A percentile compares a stretch with the other conserved stretches of the same genome.
Conservation (phyloP, 352 stramenopile species). For the Thraustochytrium striatum region DNA sequence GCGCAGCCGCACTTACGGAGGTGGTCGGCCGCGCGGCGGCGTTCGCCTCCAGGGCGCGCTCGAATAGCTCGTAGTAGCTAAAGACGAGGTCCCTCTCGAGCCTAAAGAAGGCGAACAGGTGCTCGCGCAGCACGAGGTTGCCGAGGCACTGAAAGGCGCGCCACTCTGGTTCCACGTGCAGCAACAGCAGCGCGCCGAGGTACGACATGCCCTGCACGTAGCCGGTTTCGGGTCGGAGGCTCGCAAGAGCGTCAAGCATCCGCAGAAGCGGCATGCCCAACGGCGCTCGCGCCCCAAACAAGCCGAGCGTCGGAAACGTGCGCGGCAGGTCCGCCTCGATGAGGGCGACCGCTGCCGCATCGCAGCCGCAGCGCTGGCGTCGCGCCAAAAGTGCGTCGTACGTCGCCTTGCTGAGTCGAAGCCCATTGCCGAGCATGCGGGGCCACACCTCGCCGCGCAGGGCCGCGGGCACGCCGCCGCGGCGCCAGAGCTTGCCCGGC, state of each 20-base stretch:
- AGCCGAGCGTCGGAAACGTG: conserved; percentile 71
- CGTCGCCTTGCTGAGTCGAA: conserved; percentile 77
- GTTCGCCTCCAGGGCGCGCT: conserved; percentile 63
- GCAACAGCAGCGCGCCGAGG: conserved; percentile 70
- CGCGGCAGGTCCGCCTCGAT: conserved; percentile 77
- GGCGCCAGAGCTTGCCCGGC: too few relatives aligned
- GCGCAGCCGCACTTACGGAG: conserved; percentile 63
- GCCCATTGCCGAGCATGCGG: conserved; percentile 71
- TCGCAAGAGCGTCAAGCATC: conserved; percentile 75
- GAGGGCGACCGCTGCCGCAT: conserved; percentile 59
- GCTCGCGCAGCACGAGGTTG: conserved; percentile 77
- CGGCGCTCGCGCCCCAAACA: conserved; percentile 66
- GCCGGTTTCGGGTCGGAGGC: conserved; percentile 73
- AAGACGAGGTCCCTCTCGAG: conserved; percentile 68
- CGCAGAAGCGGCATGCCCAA: conserved; percentile 43
- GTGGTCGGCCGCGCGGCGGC: conserved; percentile 60
- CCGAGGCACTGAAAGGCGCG: conserved; percentile 74
- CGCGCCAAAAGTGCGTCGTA: conserved; percentile 62
- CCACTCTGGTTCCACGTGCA: conserved; percentile 52
- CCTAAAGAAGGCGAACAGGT: conserved; percentile 78
- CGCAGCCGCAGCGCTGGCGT: conserved; percentile 36
- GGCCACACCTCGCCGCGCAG: conserved; percentile 63
- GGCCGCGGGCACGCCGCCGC: not conserved
- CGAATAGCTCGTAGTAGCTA: conserved; percentile 71
- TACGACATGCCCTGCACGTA: conserved; percentile 85